phyloP scores from a whole-genome alignment of 768 basidiomycete species.

The Podaxis sp. region DNA sequence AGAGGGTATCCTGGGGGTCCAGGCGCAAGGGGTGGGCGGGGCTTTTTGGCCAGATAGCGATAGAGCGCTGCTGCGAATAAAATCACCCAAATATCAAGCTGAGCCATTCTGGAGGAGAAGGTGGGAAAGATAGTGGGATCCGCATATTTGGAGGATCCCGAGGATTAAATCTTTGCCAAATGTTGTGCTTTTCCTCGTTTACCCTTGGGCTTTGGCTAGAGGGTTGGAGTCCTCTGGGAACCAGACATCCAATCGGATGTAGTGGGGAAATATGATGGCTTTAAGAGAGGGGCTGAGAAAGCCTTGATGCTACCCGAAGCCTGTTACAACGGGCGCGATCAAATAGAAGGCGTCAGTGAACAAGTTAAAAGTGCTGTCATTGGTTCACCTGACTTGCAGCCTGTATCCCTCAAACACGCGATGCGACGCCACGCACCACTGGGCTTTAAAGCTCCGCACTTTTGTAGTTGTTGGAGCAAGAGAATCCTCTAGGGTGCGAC shows the following conservation, averaged over 20 bases:
- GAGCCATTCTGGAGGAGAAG: neutral
- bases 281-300: neutral
- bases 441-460: neutral
- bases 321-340: neutral
- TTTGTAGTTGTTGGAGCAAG: neutral
- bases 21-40: neutral
- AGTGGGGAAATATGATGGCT: neutral
- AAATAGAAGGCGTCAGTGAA: neutral
- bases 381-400: neutral
- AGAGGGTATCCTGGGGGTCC: conserved; percentile 10
- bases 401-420: neutral
- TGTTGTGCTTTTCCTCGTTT: neutral
- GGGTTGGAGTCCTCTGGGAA: neutral
- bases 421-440: neutral
- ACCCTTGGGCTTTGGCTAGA: neutral
- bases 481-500: neutral
- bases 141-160: neutral
- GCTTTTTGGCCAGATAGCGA: neutral
- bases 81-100: neutral
- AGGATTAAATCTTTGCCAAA: neutral
- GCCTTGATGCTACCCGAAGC: neutral
- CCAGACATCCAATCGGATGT: neutral
- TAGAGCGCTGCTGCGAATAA: neutral
- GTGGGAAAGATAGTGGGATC: neutral
- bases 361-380: neutral